These are phyloP conservation scores for Diaporthe citriasiana DNA, from an alignment of 2,329 filamentous ascomycete species.

Conservation along the genomic window DNA sequence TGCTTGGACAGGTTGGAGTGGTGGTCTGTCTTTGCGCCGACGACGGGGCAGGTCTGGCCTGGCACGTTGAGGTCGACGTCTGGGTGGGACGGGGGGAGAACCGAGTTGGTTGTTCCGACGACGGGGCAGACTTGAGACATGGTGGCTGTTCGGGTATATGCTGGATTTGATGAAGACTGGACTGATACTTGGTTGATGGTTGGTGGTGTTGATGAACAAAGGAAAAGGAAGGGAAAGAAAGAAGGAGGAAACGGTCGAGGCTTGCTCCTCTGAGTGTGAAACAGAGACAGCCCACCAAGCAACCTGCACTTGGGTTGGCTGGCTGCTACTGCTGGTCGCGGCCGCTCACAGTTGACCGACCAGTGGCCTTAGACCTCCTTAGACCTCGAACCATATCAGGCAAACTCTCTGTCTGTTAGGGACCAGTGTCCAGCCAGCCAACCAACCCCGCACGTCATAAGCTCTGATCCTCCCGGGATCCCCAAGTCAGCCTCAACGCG, in stretches of 20 bases:
- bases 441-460: constrained; percentile 8
- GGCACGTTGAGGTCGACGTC: constrained; percentile 57
- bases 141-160: constrained; percentile 37
- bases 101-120: constrained; percentile 58
- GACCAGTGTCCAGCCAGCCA: background rate
- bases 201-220: background rate
- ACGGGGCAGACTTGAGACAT: constrained; percentile 55
- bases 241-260: background rate
- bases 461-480: constrained; percentile 12
- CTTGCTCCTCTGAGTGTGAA: background rate
- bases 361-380: constrained; percentile 24
- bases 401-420: background rate
- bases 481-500: constrained; percentile 30
- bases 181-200: background rate
- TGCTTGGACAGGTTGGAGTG: constrained; percentile 57
- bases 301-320: background rate
- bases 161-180: background rate
- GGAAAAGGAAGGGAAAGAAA: background rate
- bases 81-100: constrained; percentile 56
- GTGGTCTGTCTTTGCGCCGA: constrained; percentile 58
- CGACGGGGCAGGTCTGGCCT: constrained; percentile 57
- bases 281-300: constrained; percentile 20
- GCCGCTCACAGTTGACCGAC: constrained; percentile 6
- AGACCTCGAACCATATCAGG: constrained; percentile 16
- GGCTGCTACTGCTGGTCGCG: background rate